Base-by-base conservation (phyloP, 768 basidiomycete species). In the Cystofilobasidium macerans region DNA sequence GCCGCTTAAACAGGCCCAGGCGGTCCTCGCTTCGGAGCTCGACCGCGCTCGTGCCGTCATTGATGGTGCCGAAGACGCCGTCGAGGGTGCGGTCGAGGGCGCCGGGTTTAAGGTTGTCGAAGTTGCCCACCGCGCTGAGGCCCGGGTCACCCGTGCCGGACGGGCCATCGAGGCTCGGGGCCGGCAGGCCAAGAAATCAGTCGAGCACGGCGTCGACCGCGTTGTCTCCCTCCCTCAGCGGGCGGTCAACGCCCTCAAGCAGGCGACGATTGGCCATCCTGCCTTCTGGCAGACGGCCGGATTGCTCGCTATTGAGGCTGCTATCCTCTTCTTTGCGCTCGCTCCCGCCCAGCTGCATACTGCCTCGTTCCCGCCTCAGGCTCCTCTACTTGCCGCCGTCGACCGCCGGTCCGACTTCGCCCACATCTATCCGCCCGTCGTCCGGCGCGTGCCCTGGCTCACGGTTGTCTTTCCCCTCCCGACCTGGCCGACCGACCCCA, bases 241-340 rank as follows among this genome's bases (percentile, higher is more conserved):
- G 12, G 22, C 30, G 16, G 12, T 43, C 45, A 22, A 18, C 38
- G 24, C 16, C 24, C 12, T 20, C 12, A 2, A 38, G 14, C 6
- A 32, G 61, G 51, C 32, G 4, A 26, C 4, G 11, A 53, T n/a
- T 30, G 13, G 43, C 36, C 1, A 9, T 20, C 24, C 26, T n/a
- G n/a, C n/a, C n/a, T n/a, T n/a, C n/a, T n/a, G n/a, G n/a, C 60
- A 61, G 60, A 33, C 60, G 42, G n/a, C 35, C 43, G 20, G 47
- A 14, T 45, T 61, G 42, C 43, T 61, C 43, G 43, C 53, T 0
- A 26, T 54, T 26, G 51, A 63, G 51, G n/a, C n/a, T 4, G 18
- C 53, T 18, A 9, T 51, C 43, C 61, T 63, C 38, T 35, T 56
- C 38, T 13, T 18, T 28, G n/a, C 36, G 5, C 62, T 63, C 62